phyloP scores from a whole-genome alignment of 225 moss, liverwort and hornwort genomes.

The Marchantia polymorpha region DNA sequence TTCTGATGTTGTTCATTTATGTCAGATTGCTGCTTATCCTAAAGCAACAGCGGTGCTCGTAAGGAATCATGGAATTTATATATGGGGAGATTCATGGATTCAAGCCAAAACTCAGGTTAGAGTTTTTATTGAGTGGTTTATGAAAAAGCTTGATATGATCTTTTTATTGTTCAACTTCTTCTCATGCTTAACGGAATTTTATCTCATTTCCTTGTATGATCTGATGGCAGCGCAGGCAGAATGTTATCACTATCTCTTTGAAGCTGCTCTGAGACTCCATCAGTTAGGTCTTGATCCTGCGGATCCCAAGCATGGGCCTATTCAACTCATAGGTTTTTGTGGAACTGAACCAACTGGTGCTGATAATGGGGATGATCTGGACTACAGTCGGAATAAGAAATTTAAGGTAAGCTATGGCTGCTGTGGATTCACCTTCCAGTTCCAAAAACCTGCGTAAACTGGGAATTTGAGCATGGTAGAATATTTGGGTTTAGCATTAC shows the following conservation, averaged over 20 bases:
- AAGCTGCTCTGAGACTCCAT: slow-evolving; percentile 87
- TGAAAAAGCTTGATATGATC: slow-evolving; percentile 22
- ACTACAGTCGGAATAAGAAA: background rate
- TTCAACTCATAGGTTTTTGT: background rate
- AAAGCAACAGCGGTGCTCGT: slow-evolving; percentile 95
- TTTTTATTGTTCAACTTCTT: background rate
- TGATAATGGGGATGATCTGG: background rate
- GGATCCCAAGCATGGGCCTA: slow-evolving; percentile 81
- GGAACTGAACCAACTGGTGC: slow-evolving; percentile 1
- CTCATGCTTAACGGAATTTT: background rate
- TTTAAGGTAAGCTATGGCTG: background rate
- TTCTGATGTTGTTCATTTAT: background rate
- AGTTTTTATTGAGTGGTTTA: slow-evolving; percentile 6
- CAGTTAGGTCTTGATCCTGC: slow-evolving; percentile 93
- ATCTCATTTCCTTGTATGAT: background rate
- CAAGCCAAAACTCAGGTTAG: slow-evolving; percentile 94
- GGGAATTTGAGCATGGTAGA: background rate
- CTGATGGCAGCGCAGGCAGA: slow-evolving; percentile 78
- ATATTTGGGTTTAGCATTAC: background rate
- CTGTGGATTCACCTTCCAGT: background rate
- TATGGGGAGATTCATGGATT: slow-evolving; percentile 99
- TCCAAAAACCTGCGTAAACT: background rate
- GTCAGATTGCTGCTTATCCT: slow-evolving; percentile 83
- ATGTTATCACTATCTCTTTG: slow-evolving; percentile 98
- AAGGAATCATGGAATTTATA: slow-evolving; percentile 95